Evolutionary conservation across 345 rosid species (phyloP).

Genomic region (Lumnitzera racemosa): DNA sequence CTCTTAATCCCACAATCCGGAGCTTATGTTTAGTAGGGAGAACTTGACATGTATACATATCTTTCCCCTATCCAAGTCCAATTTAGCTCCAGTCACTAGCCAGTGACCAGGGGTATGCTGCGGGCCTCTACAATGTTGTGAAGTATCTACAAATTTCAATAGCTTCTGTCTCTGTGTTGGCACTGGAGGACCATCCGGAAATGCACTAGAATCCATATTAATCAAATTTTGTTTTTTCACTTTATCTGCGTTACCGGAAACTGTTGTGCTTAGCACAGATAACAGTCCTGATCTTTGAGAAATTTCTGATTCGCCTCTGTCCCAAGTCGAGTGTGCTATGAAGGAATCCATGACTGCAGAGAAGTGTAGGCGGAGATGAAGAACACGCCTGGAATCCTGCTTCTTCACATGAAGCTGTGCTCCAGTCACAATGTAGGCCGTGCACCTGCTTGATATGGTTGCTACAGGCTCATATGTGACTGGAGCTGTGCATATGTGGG

Average conservation of each 20-base stretch:
- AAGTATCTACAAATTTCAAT: slow-evolving; percentile 58
- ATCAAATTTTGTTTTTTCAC: slow-evolving; percentile 29
- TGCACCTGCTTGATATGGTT: slow-evolving; percentile 32
- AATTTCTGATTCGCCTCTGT: slow-evolving; percentile 28
- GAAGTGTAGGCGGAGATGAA: slow-evolving; percentile 67
- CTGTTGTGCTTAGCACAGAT: slow-evolving; percentile 59
- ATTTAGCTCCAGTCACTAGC: slow-evolving; percentile 74
- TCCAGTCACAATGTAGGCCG: slow-evolving; percentile 77
- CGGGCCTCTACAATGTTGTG: slow-evolving; percentile 73
- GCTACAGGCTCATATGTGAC: slow-evolving; percentile 45
- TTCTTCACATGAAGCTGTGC: slow-evolving; percentile 72
- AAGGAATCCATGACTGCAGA: slow-evolving; percentile 42
- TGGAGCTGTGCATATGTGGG: slow-evolving; percentile 70
- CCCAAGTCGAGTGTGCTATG: slow-evolving; percentile 55
- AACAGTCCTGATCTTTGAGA: slow-evolving; percentile 69
- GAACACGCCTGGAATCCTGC: slow-evolving; percentile 55
- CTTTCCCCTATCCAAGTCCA: slow-evolving; percentile 69
- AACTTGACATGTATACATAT: slow-evolving; percentile 74
- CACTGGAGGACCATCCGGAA: slow-evolving; percentile 80
- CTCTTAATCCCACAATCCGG: neutral
- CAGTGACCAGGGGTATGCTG: slow-evolving; percentile 89
- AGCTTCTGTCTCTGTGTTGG: slow-evolving; percentile 64
- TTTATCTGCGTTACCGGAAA: slow-evolving; percentile 26
- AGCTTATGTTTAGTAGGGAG: slow-evolving; percentile 36
- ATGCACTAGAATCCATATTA: slow-evolving; percentile 67